phyloP scores from a whole-genome alignment of 345 rosid species.

The Populus simonii region DNA sequence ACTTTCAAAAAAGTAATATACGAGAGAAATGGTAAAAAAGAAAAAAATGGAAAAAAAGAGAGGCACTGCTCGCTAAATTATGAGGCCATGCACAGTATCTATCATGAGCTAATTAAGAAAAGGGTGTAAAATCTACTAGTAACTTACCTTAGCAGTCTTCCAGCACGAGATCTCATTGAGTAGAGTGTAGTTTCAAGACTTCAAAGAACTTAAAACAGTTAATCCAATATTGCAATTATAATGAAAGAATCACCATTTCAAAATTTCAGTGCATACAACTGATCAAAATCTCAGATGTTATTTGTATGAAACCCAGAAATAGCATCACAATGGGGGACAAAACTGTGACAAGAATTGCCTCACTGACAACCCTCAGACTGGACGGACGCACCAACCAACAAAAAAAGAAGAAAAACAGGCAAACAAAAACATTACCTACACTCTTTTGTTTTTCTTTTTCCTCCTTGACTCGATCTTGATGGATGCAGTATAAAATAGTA shows the following conservation, averaged over 20 bases:
- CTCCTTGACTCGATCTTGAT: constrained; percentile 13
- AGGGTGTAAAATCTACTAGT: too few species aligned
- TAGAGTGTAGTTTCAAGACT: too few species aligned
- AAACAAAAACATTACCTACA: constrained; percentile 16
- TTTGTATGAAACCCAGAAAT: constrained; percentile 3
- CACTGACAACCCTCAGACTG: constrained; percentile 32
- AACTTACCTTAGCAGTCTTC: too few species aligned
- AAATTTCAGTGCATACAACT: constrained; percentile 28
- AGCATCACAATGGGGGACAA: constrained; percentile 40
- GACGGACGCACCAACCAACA: constrained; percentile 13
- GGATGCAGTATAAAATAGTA: constrained; percentile 10
- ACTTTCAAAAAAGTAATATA: too few species aligned
- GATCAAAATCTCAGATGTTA: constrained; percentile 21
- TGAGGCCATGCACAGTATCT: too few species aligned
- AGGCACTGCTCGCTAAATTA: too few species aligned
- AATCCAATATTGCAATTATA: constrained; percentile 17
- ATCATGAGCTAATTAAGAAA: too few species aligned
- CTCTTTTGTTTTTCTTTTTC: constrained; percentile 9
- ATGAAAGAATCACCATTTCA: constrained; percentile 50
- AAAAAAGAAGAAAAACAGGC: neutral
- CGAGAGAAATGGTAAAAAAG: too few species aligned
- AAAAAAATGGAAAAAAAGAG: too few species aligned
- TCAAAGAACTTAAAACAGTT: neutral
- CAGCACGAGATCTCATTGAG: too few species aligned
- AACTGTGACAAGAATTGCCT: constrained; percentile 50